Conservation (phyloP, 208 protist species). For the Balamuthia mandrillaris region DNA sequence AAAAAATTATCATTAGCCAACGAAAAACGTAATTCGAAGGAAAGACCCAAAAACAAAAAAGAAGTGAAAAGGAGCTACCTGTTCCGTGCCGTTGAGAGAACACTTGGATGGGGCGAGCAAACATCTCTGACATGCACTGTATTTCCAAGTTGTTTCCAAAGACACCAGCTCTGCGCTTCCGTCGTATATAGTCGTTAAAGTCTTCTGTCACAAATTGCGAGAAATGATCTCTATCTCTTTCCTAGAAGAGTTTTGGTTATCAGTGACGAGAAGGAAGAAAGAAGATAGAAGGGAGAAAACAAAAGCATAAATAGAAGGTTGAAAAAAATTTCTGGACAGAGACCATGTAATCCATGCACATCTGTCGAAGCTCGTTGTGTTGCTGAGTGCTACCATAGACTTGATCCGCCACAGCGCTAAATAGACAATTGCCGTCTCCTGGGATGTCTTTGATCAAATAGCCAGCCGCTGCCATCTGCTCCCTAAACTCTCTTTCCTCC, state of each 20-base stretch:
- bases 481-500: constrained; percentile 9
- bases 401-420: constrained; percentile 49
- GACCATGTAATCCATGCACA: constrained; percentile 61
- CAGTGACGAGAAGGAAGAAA: constrained; percentile 35
- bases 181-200: constrained; percentile 36
- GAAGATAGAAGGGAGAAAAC: background rate
- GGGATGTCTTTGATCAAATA: background rate
- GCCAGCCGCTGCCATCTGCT: background rate
- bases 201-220: constrained; percentile 48
- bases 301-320: constrained; percentile 8
- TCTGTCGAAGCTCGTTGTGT: constrained; percentile 48
- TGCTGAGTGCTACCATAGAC: constrained; percentile 60
- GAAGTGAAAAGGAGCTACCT: background rate
- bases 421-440: constrained; percentile 66
- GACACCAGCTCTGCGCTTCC: constrained; percentile 11
- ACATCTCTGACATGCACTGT: constrained; percentile 62
- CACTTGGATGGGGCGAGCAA: constrained; percentile 58
- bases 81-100: constrained; percentile 36
- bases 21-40: background rate
- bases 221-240: constrained; percentile 38
- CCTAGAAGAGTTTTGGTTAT: background rate
- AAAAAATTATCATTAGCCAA: background rate
- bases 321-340: constrained; percentile 11
- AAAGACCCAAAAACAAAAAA: background rate
- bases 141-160: constrained; percentile 64